A percentile compares a stretch with the other conserved stretches of the same genome.
Conservation (phyloP, 306 rosid species). For the Quercus wislizeni region DNA sequence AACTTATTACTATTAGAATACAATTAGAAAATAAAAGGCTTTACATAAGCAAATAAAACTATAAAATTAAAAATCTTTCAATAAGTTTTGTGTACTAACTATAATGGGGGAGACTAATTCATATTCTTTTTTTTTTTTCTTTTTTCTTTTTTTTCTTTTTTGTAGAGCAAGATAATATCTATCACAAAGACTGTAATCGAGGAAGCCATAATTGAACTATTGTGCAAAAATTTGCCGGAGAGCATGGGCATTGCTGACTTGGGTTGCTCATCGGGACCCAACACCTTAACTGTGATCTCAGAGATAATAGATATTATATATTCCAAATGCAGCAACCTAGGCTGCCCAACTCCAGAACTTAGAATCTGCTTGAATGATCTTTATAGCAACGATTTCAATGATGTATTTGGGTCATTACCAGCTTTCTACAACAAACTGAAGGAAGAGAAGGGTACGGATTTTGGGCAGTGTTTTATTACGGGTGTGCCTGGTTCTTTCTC, state of each 20-base stretch:
- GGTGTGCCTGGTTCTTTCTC: constrained; percentile 86
- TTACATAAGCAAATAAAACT: too few relatives aligned
- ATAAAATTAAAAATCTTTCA: too few relatives aligned
- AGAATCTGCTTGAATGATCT: constrained; percentile 63
- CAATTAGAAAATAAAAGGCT: too few relatives aligned
- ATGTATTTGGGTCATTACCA: constrained; percentile 58
- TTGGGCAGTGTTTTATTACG: constrained; percentile 35
- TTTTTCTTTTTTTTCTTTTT: too few relatives aligned
- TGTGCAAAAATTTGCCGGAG: constrained; percentile 20
- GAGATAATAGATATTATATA: constrained; percentile 36
- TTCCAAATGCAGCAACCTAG: constrained; percentile 15
- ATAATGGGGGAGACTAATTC: too few relatives aligned
- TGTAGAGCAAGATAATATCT: constrained; percentile 46
- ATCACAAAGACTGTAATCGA: constrained; percentile 28
- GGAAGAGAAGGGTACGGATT: constrained; percentile 11
- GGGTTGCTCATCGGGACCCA: constrained; percentile 90
- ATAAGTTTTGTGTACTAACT: too few relatives aligned
- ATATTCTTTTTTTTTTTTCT: too few relatives aligned
- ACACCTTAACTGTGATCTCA: constrained; percentile 41
- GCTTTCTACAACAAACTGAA: constrained; percentile 37
- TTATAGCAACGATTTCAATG: constrained; percentile 68
- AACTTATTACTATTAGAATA: too few relatives aligned
- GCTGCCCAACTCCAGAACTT: constrained; percentile 38
- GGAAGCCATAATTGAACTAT: constrained; percentile 36
- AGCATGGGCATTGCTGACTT: constrained; percentile 73